Percentiles rank a stretch among this genome's conserved stretches.
Conservation (phyloP, 2,329 filamentous ascomycete genomes). For the Cercospora janseana region DNA sequence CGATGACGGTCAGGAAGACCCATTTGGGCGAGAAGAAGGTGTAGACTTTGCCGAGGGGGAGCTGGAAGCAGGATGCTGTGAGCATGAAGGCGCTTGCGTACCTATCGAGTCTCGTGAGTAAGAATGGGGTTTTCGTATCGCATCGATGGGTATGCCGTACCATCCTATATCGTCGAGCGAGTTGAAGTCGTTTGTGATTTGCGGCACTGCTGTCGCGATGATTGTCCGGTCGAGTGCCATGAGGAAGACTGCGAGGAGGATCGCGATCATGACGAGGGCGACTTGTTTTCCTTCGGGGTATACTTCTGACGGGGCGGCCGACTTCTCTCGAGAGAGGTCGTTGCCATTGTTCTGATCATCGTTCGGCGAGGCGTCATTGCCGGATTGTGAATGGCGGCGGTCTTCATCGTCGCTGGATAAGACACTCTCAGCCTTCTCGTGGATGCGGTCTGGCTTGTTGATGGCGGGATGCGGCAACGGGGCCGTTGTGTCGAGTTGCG, state of each 20-base stretch:
- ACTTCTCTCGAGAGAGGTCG: slow-evolving; percentile 13
- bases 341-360: not conserved
- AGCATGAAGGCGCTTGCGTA: slow-evolving; percentile 44
- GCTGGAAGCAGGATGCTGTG: slow-evolving; percentile 46
- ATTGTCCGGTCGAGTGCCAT: slow-evolving; percentile 36
- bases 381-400: not conserved
- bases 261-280: slow-evolving; percentile 28
- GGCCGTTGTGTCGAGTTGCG: slow-evolving; percentile 2
- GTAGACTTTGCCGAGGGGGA: slow-evolving; percentile 48
- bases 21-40: slow-evolving; percentile 45
- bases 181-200: slow-evolving; percentile 44
- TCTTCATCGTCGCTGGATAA: slow-evolving; percentile 9
- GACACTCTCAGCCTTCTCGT: slow-evolving; percentile 14
- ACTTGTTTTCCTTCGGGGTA: slow-evolving; percentile 24
- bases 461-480: not conserved
- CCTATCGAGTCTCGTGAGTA: not conserved
- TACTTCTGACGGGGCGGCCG: slow-evolving; percentile 24
- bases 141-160: slow-evolving; percentile 26
- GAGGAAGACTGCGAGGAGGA: slow-evolving; percentile 32
- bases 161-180: slow-evolving; percentile 43
- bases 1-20: slow-evolving; percentile 38
- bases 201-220: slow-evolving; percentile 40
- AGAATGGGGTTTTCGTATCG: not conserved
- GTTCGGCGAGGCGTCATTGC: slow-evolving; percentile 1
- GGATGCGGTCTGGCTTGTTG: slow-evolving; percentile 5